Percentiles rank a stretch among this genome's conserved stretches.
Evolutionary conservation across 2,329 filamentous ascomycete genomes (phyloP).

Genomic region (Fusarium sp.): DNA sequence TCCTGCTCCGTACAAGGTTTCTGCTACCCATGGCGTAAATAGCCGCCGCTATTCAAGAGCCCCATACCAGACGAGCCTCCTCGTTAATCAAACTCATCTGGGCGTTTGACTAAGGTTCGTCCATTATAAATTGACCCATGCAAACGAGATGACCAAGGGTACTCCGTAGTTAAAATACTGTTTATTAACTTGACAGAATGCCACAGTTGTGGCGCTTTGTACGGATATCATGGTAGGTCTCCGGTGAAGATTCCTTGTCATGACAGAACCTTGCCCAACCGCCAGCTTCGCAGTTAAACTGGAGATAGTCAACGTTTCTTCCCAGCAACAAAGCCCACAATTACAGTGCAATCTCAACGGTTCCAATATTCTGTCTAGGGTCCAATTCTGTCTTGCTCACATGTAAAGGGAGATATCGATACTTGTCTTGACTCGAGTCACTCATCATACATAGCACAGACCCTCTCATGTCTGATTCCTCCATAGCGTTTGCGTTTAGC

Average conservation of each 20-base stretch:
- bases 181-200: background rate
- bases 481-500: background rate
- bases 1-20: slow-evolving; percentile 21
- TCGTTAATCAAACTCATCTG: slow-evolving; percentile 10
- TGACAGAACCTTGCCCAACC: slow-evolving; percentile 1
- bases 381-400: background rate
- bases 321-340: slow-evolving; percentile 20
- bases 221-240: background rate
- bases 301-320: slow-evolving; percentile 22
- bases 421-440: slow-evolving; percentile 14
- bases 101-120: background rate
- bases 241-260: slow-evolving; percentile 15
- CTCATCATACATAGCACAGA: background rate
- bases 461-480: background rate
- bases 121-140: background rate
- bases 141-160: background rate
- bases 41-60: slow-evolving; percentile 20
- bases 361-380: slow-evolving; percentile 10
- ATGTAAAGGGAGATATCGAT: slow-evolving; percentile 11
- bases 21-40: slow-evolving; percentile 27
- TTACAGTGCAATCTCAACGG: slow-evolving; percentile 36
- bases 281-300: slow-evolving; percentile 8
- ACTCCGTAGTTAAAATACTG: background rate
- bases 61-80: slow-evolving; percentile 19
- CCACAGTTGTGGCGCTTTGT: background rate